Evolutionary conservation across 352 stramenopile genomes (phyloP).

Genomic region (Vaucheria bursata): DNA sequence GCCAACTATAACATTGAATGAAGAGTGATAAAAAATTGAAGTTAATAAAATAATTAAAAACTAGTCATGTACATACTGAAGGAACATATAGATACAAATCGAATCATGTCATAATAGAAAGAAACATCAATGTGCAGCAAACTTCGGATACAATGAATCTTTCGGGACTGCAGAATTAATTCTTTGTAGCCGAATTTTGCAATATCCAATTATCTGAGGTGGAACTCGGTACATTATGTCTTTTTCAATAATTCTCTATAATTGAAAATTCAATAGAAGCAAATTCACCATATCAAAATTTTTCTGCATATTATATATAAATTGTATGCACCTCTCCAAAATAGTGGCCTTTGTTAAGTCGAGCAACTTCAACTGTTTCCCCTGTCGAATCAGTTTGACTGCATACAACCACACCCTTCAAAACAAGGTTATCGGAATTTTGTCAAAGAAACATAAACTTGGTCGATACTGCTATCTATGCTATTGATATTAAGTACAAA

Average conservation of each 20-base stretch:
- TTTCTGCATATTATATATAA: not conserved
- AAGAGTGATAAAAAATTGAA: not conserved
- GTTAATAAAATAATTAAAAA: not conserved
- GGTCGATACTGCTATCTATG: not conserved
- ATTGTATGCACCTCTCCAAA: conserved; percentile 45
- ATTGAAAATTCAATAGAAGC: too few relatives aligned
- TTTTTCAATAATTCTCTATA: too few relatives aligned
- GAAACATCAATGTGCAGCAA: too few relatives aligned
- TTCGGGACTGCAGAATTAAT: not conserved
- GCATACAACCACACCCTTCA: conserved; percentile 52
- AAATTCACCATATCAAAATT: too few relatives aligned
- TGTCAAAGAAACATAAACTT: not conserved
- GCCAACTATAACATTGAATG: conserved; percentile 54
- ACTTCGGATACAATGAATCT: too few relatives aligned
- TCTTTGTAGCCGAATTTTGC: not conserved
- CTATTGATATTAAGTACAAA: not conserved
- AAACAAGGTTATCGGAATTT: not conserved
- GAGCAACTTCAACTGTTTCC: conserved; percentile 49
- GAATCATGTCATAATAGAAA: not conserved
- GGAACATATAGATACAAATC: not conserved
- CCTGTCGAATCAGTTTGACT: conserved; percentile 52
- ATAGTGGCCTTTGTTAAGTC: conserved; percentile 41
- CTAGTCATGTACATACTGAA: not conserved
- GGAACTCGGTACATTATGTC: too few relatives aligned
- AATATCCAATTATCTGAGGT: too few relatives aligned